Percentiles rank a stretch among this genome's conserved stretches.
Conservation (phyloP, 495 filamentous ascomycete species). For the Annulohypoxylon nitens region DNA sequence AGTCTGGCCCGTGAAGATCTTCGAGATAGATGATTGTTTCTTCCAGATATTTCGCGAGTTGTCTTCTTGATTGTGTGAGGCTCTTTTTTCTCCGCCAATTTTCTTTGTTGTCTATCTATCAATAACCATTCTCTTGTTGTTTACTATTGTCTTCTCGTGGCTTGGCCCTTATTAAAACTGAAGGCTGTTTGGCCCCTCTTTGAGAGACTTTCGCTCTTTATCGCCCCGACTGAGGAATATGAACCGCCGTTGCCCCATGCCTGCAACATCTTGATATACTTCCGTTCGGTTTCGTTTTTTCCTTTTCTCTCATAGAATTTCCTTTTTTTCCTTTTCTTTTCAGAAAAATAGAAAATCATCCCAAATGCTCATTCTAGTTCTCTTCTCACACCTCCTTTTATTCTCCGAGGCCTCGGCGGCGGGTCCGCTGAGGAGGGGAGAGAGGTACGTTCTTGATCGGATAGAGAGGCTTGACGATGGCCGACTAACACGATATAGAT, state of each 20-base stretch:
- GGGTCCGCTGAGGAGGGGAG: conserved; percentile 49
- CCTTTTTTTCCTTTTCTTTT: conserved; percentile 22
- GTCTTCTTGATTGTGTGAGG: conserved; percentile 28
- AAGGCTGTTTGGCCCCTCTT: conserved; percentile 36
- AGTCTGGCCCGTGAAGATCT: conserved; percentile 34
- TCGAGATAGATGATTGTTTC: conserved; percentile 30
- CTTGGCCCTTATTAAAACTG: conserved; percentile 32
- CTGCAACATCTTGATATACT: conserved; percentile 30
- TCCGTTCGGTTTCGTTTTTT: conserved; percentile 27
- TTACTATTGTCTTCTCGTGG: conserved; percentile 20
- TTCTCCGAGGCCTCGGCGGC: conserved; percentile 51
- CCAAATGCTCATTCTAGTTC: conserved; percentile 47
- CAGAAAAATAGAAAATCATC: conserved; percentile 22
- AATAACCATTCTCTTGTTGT: conserved; percentile 39
- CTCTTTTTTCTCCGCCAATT: conserved; percentile 39
- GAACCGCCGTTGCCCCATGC: conserved; percentile 38
- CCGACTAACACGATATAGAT: conserved; percentile 41
- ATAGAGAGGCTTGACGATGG: conserved; percentile 1
- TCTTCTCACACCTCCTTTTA: conserved; percentile 49
- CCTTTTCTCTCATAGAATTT: conserved; percentile 19
- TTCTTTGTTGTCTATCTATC: conserved; percentile 39
- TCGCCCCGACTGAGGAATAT: conserved; percentile 43
- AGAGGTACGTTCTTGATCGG: conserved; percentile 43
- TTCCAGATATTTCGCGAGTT: conserved; percentile 39
- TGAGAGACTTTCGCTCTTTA: conserved; percentile 41